Evolutionary conservation across 805 yeast genomes (phyloP).

Genomic region (Komagataella ulmi): DNA sequence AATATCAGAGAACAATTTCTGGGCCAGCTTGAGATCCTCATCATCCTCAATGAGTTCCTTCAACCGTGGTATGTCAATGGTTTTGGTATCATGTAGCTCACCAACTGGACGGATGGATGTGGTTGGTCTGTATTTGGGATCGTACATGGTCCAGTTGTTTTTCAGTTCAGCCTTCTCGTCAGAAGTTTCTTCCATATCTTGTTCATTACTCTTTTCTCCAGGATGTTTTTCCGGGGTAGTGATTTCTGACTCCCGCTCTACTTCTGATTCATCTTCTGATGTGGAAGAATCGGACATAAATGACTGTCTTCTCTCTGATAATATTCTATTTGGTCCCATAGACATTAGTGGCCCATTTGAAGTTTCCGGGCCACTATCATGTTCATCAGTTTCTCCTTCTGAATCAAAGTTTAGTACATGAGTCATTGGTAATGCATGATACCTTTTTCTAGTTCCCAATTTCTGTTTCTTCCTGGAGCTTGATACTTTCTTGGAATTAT

Average conservation of each 20-base stretch:
- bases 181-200: conserved; percentile 12
- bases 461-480: conserved; percentile 3
- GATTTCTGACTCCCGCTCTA: conserved; percentile 9
- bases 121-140: conserved; percentile 35
- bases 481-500: background rate
- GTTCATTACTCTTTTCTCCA: conserved; percentile 9
- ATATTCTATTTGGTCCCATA: conserved; percentile 12
- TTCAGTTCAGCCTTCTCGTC: conserved; percentile 9
- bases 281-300: conserved; percentile 10
- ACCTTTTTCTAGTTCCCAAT: conserved; percentile 7
- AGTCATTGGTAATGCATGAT: conserved; percentile 32
- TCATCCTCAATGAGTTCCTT: conserved; percentile 52
- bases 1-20: conserved; percentile 23
- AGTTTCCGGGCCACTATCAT: conserved; percentile 5
- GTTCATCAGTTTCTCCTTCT: conserved; percentile 18
- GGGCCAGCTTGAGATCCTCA: conserved; percentile 54
- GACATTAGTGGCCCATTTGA: conserved; percentile 2
- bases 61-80: conserved; percentile 34
- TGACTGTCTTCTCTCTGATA: conserved; percentile 10
- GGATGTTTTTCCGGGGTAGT: background rate
- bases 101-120: conserved; percentile 35
- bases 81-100: conserved; percentile 25
- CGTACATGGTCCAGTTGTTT: conserved; percentile 16
- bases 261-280: conserved; percentile 17
- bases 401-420: conserved; percentile 37